A percentile compares a stretch with the other conserved stretches of the same genome.
Conservation (phyloP, 441 rosid genomes). For the Brassica balearica region DNA sequence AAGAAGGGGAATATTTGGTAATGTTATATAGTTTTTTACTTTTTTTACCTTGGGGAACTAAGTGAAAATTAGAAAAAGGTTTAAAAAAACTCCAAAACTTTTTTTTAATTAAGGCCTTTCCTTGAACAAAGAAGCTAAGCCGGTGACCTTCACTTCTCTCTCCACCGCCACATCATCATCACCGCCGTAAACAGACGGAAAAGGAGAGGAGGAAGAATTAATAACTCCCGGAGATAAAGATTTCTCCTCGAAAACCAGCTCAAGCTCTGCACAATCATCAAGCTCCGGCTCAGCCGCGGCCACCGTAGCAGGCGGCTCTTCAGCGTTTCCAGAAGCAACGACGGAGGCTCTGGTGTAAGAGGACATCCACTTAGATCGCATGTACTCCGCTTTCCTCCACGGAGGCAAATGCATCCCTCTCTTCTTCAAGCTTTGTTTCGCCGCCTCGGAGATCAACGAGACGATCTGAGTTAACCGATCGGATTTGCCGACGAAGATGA, state of each 20-base stretch:
- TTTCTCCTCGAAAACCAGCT: slow-evolving; percentile 67
- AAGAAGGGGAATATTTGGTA: slow-evolving; percentile 22
- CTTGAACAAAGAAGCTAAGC: slow-evolving; percentile 81
- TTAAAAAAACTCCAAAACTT: slow-evolving; percentile 45
- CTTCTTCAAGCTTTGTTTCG: slow-evolving; percentile 86
- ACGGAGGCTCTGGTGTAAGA: slow-evolving; percentile 51
- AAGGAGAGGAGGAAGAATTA: slow-evolving; percentile 36
- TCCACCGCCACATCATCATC: slow-evolving; percentile 49
- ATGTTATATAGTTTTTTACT: not conserved
- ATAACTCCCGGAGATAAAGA: slow-evolving; percentile 30
- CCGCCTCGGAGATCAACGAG: slow-evolving; percentile 81
- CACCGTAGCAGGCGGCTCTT: slow-evolving; percentile 14
- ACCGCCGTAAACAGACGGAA: slow-evolving; percentile 3
- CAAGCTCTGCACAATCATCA: slow-evolving; percentile 50
- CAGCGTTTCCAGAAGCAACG: slow-evolving; percentile 28
- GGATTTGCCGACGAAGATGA: slow-evolving; percentile 80
- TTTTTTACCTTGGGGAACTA: not conserved
- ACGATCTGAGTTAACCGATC: slow-evolving; percentile 82
- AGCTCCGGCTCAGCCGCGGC: slow-evolving; percentile 31
- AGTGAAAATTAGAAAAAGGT: not conserved
- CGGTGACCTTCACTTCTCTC: slow-evolving; percentile 74
- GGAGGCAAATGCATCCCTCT: slow-evolving; percentile 94
- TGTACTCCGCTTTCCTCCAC: slow-evolving; percentile 89
- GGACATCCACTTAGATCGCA: slow-evolving; percentile 92
- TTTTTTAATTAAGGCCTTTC: slow-evolving; percentile 58